phyloP scores from a whole-genome alignment of 2,329 filamentous ascomycete species.

The Penicillium sp. region DNA sequence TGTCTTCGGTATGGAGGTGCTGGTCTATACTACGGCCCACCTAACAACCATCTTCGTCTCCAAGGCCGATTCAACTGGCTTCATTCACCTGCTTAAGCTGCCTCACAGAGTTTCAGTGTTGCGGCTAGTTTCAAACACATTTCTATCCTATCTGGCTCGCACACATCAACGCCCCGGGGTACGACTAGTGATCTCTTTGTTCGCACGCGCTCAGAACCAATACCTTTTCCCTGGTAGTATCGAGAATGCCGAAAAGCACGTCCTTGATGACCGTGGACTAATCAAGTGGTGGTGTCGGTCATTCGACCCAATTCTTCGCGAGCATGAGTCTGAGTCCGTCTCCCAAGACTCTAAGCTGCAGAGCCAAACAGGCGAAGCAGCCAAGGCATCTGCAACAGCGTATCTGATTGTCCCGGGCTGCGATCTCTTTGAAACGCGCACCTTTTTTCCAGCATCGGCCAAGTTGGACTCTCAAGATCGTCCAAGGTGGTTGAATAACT shows the following conservation, averaged over 20 bases:
- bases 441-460: conserved; percentile 69
- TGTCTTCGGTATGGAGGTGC: conserved; percentile 81
- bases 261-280: conserved; percentile 85
- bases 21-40: conserved; percentile 80
- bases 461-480: conserved; percentile 43
- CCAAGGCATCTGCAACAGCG: conserved; percentile 61
- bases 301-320: conserved; percentile 73
- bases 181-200: conserved; percentile 81
- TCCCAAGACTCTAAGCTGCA: conserved; percentile 35
- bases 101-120: conserved; percentile 70
- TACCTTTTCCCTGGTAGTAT: conserved; percentile 94
- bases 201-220: conserved; percentile 88
- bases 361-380: conserved; percentile 34
- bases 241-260: conserved; percentile 83
- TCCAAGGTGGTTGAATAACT: conserved; percentile 61
- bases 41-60: conserved; percentile 91
- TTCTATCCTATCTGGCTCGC: conserved; percentile 75
- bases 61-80: conserved; percentile 96
- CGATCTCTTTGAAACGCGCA: conserved; percentile 77
- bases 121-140: conserved; percentile 72
- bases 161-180: conserved; percentile 66
- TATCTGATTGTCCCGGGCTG: conserved; percentile 88
- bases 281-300: conserved; percentile 97
- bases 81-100: conserved; percentile 66
- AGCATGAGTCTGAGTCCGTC: conserved; percentile 46